Base-by-base conservation (phyloP, 345 rosid genomes). In the Syzygium jambos region DNA sequence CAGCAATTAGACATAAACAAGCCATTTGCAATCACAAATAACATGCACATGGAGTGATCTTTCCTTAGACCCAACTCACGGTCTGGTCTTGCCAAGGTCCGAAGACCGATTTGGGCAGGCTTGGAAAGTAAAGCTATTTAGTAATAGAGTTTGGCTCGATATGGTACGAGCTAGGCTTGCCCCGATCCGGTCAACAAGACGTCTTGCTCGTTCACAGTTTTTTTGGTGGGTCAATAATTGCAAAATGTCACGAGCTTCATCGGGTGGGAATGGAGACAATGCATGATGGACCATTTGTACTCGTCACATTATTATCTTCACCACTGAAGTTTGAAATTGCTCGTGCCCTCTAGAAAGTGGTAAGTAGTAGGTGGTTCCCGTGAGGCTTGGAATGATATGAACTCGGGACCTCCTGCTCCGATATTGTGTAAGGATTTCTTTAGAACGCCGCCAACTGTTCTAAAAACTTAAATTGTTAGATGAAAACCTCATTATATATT, bases 371-470 rank as follows among this genome's bases (percentile, higher is more conserved):
- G 80, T 34, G 80, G 80, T 41, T 68, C 80, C 41, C 10, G 21
- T 30, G 43, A 15, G 78, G 22, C 41, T 15, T 65, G 22, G 25
- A 34, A 68, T 34, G 7, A 34, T 34, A 23, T 9, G 46, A 68
- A 9, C 25, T 34, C 3, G 6, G 11, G 23, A 68, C 11, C 3
- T 34, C 4, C 1, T 68, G 46, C 11, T 68, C 4, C 23, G 21
- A 68, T 68, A 5, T 0, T 1, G 1, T 9, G 12, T 34, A 34
- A 9, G 17, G 3, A 4, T 34, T 30, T 30, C 2, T 4, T 2
- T 34, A 17, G 0, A 0, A 1, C 21, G 7, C 1, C 1, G 13
- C 11, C 2, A 0, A 68, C 0, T 16, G 6, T 19, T 68, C 1
- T 34, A 17, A 34, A 9, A 0, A 34, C 1, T 68, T 34, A 34